Evolutionary conservation across 129 eudicot species (phyloP).

Genomic region (Escallonia rubra): DNA sequence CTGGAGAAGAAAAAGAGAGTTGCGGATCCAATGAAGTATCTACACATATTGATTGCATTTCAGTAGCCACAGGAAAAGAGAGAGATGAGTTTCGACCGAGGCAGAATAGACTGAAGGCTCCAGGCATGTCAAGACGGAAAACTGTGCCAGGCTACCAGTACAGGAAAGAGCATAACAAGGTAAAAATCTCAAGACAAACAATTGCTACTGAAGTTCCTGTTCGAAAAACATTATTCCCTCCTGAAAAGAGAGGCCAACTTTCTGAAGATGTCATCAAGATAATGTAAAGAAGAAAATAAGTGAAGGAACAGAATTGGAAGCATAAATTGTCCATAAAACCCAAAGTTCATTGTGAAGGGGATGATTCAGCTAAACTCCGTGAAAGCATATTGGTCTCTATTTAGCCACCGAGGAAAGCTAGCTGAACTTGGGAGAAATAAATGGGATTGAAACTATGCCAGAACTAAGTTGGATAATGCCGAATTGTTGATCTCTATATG

Average conservation of each 20-base stretch:
- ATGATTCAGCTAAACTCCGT: too few species aligned
- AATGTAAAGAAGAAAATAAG: neutral
- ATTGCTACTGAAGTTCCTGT: neutral
- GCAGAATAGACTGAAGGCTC: constrained; percentile 32
- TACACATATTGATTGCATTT: constrained; percentile 25
- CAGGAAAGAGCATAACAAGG: constrained; percentile 41
- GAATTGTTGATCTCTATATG: too few species aligned
- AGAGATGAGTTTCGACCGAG: constrained; percentile 24
- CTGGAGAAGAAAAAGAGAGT: constrained; percentile 65
- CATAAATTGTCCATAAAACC: neutral
- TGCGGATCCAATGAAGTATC: constrained; percentile 78
- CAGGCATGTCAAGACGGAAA: constrained; percentile 43
- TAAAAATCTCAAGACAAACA: neutral
- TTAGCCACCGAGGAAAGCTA: too few species aligned
- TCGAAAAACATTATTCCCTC: neutral
- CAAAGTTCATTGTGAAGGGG: too few species aligned
- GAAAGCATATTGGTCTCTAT: too few species aligned
- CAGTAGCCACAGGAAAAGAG: constrained; percentile 27
- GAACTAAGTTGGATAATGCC: too few species aligned
- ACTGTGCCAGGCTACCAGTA: constrained; percentile 28
- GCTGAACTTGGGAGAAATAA: too few species aligned
- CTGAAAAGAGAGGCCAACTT: neutral
- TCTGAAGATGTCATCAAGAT: neutral
- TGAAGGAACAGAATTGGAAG: neutral
- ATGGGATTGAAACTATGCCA: too few species aligned